Conservation (phyloP, 495 filamentous ascomycete species). For the Monascus purpureus region DNA sequence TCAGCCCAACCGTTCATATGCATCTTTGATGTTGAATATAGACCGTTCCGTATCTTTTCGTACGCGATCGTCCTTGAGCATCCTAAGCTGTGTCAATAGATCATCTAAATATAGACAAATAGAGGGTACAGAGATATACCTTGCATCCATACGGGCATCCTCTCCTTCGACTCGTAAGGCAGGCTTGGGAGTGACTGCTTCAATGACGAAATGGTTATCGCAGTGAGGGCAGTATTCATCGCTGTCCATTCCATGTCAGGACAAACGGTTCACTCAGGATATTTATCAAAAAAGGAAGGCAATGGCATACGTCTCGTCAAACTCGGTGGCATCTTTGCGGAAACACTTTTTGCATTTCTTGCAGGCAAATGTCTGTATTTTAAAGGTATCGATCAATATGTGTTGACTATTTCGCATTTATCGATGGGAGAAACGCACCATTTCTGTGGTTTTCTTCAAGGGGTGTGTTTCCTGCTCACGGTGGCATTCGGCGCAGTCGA, state of each 20-base stretch:
- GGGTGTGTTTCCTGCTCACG: constrained; percentile 61
- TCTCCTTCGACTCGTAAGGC: constrained; percentile 76
- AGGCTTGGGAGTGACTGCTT: constrained; percentile 69
- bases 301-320: constrained; percentile 59
- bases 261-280: neutral
- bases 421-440: constrained; percentile 35
- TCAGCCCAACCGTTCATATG: too few relatives aligned
- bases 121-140: constrained; percentile 19
- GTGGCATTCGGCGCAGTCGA: constrained; percentile 96
- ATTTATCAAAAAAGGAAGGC: neutral
- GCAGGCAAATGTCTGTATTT: constrained; percentile 59
- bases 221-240: constrained; percentile 99
- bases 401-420: neutral
- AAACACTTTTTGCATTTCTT: constrained; percentile 99
- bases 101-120: neutral
- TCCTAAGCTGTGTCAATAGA: constrained; percentile 28
- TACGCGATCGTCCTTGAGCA: constrained; percentile 88
- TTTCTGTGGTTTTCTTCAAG: constrained; percentile 65
- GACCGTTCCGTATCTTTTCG: constrained; percentile 43
- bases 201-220: constrained; percentile 94
- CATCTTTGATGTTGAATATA: constrained; percentile 60
- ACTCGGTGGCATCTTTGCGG: constrained; percentile 80
- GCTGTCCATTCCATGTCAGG: constrained; percentile 23
- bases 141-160: constrained; percentile 66
- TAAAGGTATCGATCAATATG: neutral